phyloP scores from a whole-genome alignment of 139 green algal species.

The Pseudopediastrum boryanum region DNA sequence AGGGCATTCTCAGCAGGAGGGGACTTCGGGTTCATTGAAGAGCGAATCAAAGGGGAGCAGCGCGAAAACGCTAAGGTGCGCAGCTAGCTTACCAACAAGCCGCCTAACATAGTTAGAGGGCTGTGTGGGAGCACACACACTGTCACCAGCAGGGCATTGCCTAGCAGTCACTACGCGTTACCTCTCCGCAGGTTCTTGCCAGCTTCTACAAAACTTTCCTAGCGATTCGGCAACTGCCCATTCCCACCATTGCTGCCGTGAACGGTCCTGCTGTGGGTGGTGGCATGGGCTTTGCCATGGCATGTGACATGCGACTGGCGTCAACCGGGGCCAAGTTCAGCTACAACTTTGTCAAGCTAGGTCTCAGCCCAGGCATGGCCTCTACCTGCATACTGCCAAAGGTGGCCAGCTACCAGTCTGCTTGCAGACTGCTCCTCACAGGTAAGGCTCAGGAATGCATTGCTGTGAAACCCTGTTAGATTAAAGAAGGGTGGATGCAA shows the following conservation, averaged over 20 bases:
- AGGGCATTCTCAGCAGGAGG: conserved; percentile 33
- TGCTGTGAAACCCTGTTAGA: neutral
- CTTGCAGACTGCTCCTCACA: conserved; percentile 30
- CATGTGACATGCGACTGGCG: conserved; percentile 24
- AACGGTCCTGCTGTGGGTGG: conserved; percentile 39
- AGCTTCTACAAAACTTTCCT: conserved; percentile 40
- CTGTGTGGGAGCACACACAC: neutral
- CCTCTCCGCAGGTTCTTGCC: neutral
- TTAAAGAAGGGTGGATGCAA: too few relatives aligned
- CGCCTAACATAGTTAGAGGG: neutral
- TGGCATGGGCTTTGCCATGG: conserved; percentile 27
- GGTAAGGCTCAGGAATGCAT: conserved; percentile 21
- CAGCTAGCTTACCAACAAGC: neutral
- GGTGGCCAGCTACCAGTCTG: conserved; percentile 13
- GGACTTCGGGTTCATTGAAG: conserved; percentile 31
- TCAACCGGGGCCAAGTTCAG: neutral
- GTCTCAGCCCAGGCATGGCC: conserved; percentile 34
- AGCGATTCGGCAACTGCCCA: conserved; percentile 21
- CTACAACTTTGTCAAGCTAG: conserved; percentile 41
- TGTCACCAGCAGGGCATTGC: too few relatives aligned
- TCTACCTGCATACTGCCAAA: conserved; percentile 16
- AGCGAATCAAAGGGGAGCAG: conserved; percentile 9
- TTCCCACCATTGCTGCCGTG: conserved; percentile 30
- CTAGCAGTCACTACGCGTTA: too few relatives aligned
- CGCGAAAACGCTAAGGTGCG: conserved; percentile 22